Conservation (phyloP, 2,329 filamentous ascomycete genomes). For the Microdochium nivale region DNA sequence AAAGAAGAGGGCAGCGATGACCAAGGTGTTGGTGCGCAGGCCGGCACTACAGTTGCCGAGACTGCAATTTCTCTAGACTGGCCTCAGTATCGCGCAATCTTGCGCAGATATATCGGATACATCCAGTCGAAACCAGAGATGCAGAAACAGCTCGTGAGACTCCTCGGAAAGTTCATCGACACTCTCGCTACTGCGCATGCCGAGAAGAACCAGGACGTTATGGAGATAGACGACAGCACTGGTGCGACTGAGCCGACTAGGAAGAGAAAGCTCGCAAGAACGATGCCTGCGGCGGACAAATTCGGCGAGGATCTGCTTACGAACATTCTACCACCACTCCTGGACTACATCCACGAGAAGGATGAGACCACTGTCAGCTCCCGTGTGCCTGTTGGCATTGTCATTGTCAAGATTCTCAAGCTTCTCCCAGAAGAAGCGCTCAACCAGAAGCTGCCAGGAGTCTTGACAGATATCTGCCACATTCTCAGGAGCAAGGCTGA, state of each 20-base stretch:
- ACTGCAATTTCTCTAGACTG: constrained; percentile 75
- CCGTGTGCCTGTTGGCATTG: constrained; percentile 81
- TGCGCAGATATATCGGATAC: constrained; percentile 77
- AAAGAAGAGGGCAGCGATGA: constrained; percentile 66
- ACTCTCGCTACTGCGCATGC: constrained; percentile 51
- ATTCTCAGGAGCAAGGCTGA: constrained; percentile 84
- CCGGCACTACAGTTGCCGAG: constrained; percentile 69
- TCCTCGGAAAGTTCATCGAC: constrained; percentile 76
- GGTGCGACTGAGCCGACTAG: constrained; percentile 7
- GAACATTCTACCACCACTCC: constrained; percentile 69
- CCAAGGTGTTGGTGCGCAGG: constrained; percentile 78
- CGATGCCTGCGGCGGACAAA: constrained; percentile 59
- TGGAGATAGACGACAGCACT: constrained; percentile 30
- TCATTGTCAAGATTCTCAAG: constrained; percentile 78
- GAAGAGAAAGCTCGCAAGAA: constrained; percentile 45
- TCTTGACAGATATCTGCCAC: constrained; percentile 86
- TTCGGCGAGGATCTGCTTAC: constrained; percentile 63
- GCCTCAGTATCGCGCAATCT: constrained; percentile 78
- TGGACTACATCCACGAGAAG: constrained; percentile 85
- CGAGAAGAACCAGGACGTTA: constrained; percentile 27
- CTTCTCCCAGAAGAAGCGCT: constrained; percentile 68
- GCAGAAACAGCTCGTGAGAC: constrained; percentile 76
- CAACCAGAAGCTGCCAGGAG: constrained; percentile 65
- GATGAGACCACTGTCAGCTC: constrained; percentile 91
- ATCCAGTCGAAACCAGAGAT: constrained; percentile 71